Percentiles rank a stretch among this genome's conserved stretches.
Conservation (phyloP, 2,329 filamentous ascomycete species). For the Phoma sp. region DNA sequence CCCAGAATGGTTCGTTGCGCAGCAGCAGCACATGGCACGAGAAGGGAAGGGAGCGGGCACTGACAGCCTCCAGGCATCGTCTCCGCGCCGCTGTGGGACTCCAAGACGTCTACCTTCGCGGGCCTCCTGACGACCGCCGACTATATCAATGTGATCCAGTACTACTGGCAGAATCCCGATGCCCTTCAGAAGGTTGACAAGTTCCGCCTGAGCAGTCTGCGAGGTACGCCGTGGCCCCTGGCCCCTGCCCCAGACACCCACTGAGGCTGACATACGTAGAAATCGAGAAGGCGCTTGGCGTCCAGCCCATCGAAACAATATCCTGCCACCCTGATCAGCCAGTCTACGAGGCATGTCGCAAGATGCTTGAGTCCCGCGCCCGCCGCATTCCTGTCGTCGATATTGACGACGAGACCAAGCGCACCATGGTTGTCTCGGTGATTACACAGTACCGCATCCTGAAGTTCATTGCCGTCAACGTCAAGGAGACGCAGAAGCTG, state of each 20-base stretch:
- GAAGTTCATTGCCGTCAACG: slow-evolving; percentile 98
- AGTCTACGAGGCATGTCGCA: slow-evolving; percentile 91
- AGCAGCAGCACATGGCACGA: not conserved
- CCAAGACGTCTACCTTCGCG: slow-evolving; percentile 87
- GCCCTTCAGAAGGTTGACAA: slow-evolving; percentile 89
- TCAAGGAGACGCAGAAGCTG: slow-evolving; percentile 83
- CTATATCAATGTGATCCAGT: slow-evolving; percentile 98
- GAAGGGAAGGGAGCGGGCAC: slow-evolving; percentile 1
- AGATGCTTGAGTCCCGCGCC: slow-evolving; percentile 92
- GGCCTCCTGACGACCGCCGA: slow-evolving; percentile 94
- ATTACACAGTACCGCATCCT: slow-evolving; percentile 98
- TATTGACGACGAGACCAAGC: slow-evolving; percentile 88
- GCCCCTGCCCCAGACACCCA: not conserved
- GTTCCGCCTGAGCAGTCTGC: slow-evolving; percentile 87
- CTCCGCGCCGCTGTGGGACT: slow-evolving; percentile 96
- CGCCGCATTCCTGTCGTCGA: slow-evolving; percentile 93
- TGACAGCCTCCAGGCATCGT: slow-evolving; percentile 75
- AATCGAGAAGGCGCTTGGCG: slow-evolving; percentile 92
- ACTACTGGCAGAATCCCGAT: slow-evolving; percentile 97
- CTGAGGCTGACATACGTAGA: slow-evolving; percentile 60
- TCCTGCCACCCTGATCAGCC: slow-evolving; percentile 92
- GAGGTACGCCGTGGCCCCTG: slow-evolving; percentile 63
- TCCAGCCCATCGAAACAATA: slow-evolving; percentile 88
- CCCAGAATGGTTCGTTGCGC: slow-evolving; percentile 78
- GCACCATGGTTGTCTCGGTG: slow-evolving; percentile 93